Base-by-base conservation (phyloP, 2,329 filamentous ascomycete genomes). In the Akanthomyces lecanii region DNA sequence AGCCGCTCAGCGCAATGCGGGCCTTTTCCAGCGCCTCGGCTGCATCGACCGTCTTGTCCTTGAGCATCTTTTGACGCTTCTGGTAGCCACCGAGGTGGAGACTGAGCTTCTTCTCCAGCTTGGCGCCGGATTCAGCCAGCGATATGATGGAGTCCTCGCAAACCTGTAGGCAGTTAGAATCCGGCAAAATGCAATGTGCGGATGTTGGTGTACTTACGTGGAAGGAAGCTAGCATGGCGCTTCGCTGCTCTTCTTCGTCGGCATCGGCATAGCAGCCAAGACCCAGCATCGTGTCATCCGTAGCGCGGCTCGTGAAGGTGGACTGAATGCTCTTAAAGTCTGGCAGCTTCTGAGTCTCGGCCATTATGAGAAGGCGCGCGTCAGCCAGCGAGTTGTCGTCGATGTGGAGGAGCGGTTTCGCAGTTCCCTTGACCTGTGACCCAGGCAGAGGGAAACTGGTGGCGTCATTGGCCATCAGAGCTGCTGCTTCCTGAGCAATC, bases 41-140 rank as follows among this genome's bases (percentile, higher is more conserved):
- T 1, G 92, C 91, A 67, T 92, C 90, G 21, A 77, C 76, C 66
- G 96, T 90, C 78, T 97, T 98, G 65, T 87, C 84, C 25, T 87
- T 85, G 30, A 99, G 82, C 68, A 86, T 87, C 75, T 92, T 92
- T 40, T 91, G 87, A 38, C 95, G 89, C 68, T 92, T 88, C 73
- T 93, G 88, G 77, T 99, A 99, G 16, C 95, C 95, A 28, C 93
- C 93, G 2, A 96, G 86, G 70, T 95, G 89, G 61, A 96, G 81
- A 0, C 83, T 82, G n/a, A 99, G 84, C 76, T 95, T 97, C 84
- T 97, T 97, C 77, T 98, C 93, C 1, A 96, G 80, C 75, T 94
- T 96, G 72, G 92, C 91, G 61, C 90, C 91, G 63, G 88, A 84
- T 69, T 94, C 88, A 3, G 93, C 95, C 0, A 87, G 86, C 3